Evolutionary conservation across 495 filamentous ascomycete species (phyloP), one percentile per base, ranked within the genome.

Genomic region (Lophium mytilinum): DNA sequence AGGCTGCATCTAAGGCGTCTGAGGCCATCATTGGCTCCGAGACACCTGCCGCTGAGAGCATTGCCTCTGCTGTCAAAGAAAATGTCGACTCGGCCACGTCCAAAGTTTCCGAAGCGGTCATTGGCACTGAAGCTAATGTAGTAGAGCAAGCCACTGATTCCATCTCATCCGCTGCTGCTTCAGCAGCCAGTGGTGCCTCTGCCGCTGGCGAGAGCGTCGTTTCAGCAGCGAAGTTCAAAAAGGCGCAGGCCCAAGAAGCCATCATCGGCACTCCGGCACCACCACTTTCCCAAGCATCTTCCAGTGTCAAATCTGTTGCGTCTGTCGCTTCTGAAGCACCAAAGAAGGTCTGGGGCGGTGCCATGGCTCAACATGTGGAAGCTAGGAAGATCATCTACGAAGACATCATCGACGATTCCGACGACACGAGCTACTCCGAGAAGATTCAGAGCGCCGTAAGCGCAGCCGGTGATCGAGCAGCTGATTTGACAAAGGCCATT

Each of bases 281-380:
- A 37, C 33, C 41, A 9, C 42, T 49, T 5, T 35, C 50, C 35
- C 37, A 60, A 30, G 61, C 61, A 12, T 47, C 55, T 4, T 58
- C 59, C 17, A 53, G 55, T 50, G 1, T 62, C 11, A 12, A 17
- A 3, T 56, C 55, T 19, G 45, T 56, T 37, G 61, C 63, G 40
- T 71, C 63, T 21, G 48, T 53, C 46, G 59, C 64, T 36, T 70
- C 67, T 11, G 37, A 58, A 15, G 60, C 41, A 15, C 67, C 64
- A 41, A 72, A 66, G 50, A 80, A 78, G 56, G 77, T 79, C 18
- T 76, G 72, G 53, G 76, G 74, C 24, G 77, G 79, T 40, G 75
- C 80, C 35, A 79, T 79, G 66, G 81, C 82, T n/a, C 75, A 80
- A 68, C 58, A 63, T 39, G 67, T 81, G 15, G 70, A 75, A 47